Evolutionary conservation across 768 basidiomycete genomes (phyloP).

Genomic region (Lactarius pseudohatsudake): DNA sequence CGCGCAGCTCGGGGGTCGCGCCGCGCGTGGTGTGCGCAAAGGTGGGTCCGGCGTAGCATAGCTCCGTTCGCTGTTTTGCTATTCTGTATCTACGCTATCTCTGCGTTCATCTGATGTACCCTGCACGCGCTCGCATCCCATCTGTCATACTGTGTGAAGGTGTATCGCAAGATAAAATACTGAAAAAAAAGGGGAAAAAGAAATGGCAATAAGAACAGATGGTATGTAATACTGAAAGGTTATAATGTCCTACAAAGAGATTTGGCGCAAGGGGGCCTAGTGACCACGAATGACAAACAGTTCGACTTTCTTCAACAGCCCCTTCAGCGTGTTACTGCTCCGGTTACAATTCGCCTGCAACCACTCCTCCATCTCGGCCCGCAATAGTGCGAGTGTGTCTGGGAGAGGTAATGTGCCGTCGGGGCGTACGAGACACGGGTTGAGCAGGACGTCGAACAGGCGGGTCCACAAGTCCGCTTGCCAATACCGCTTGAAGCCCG

Average conservation of each 20-base stretch:
- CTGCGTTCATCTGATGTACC: slow-evolving; percentile 16
- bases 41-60: slow-evolving; percentile 13
- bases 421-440: slow-evolving; percentile 61
- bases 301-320: slow-evolving; percentile 80
- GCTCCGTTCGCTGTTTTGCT: slow-evolving; percentile 3
- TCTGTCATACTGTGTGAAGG: background rate
- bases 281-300: slow-evolving; percentile 44
- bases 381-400: slow-evolving; percentile 60
- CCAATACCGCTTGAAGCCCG: slow-evolving; percentile 94
- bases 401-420: slow-evolving; percentile 69
- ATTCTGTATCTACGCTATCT: slow-evolving; percentile 25
- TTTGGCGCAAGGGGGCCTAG: slow-evolving; percentile 10
- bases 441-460: slow-evolving; percentile 84
- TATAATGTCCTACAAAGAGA: background rate
- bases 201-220: slow-evolving; percentile 2
- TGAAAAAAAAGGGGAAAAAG: background rate
- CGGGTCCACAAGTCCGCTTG: slow-evolving; percentile 83
- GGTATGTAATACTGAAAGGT: background rate
- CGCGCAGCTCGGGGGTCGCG: slow-evolving; percentile 7
- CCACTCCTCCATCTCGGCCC: slow-evolving; percentile 87
- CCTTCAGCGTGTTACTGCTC: slow-evolving; percentile 76
- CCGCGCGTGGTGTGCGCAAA: slow-evolving; percentile 1
- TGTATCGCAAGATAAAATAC: slow-evolving; percentile 16
- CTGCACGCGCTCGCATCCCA: slow-evolving; percentile 15
- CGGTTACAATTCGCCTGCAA: slow-evolving; percentile 84